A percentile compares a stretch with the other conserved stretches of the same genome.
Evolutionary conservation across 495 filamentous ascomycete genomes (phyloP).

Genomic region (Clohesyomyces aquaticus): DNA sequence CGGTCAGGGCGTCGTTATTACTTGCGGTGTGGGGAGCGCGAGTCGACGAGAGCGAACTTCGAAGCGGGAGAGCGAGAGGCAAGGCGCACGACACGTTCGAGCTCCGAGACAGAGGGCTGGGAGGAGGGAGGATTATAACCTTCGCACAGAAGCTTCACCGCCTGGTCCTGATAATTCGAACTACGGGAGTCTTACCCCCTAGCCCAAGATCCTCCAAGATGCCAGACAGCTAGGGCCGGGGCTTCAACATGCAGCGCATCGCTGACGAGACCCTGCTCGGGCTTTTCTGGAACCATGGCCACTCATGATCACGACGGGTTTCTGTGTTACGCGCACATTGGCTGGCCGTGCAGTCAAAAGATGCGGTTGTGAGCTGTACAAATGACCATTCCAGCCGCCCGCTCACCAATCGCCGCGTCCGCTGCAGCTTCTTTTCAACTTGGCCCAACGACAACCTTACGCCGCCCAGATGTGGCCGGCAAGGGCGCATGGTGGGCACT

Average conservation of each 20-base stretch:
- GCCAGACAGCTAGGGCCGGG: conserved; percentile 10
- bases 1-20: not conserved
- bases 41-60: not conserved
- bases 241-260: conserved; percentile 7
- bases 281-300: conserved; percentile 12
- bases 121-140: not conserved
- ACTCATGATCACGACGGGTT: not conserved
- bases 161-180: conserved; percentile 13
- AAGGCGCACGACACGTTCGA: not conserved
- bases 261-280: not conserved
- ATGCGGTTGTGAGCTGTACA: conserved; percentile 20
- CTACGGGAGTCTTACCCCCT: not conserved
- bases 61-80: not conserved
- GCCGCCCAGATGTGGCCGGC: conserved; percentile 4
- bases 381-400: conserved; percentile 13
- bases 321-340: conserved; percentile 1
- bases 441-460: conserved; percentile 14
- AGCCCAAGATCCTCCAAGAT: conserved; percentile 8
- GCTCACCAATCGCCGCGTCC: conserved; percentile 16
- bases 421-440: conserved; percentile 10
- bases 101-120: not conserved
- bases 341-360: not conserved
- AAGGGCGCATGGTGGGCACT: conserved; percentile 17
- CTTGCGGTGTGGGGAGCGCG: not conserved
- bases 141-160: conserved; percentile 18